A percentile compares a stretch with the other conserved stretches of the same genome.
Evolutionary conservation across 2,329 filamentous ascomycete genomes (phyloP).

Genomic region (Arthrobotrys entomopaga): DNA sequence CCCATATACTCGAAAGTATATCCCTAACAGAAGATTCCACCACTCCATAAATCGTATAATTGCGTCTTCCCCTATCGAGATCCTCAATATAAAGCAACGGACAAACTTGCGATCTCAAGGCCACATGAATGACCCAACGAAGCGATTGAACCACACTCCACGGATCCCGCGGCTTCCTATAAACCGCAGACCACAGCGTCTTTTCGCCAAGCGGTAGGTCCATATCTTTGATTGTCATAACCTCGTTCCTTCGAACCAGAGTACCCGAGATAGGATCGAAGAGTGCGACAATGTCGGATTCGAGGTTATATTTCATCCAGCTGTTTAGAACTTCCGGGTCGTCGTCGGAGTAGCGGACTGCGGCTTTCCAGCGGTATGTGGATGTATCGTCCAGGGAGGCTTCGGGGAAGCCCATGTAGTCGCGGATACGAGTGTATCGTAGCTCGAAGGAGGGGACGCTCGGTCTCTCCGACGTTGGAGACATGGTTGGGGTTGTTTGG

Average conservation of each 20-base stretch:
- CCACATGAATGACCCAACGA: conserved; percentile 15
- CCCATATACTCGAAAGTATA: background rate
- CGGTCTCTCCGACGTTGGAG: conserved; percentile 9
- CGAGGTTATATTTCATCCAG: conserved; percentile 29
- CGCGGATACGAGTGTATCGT: conserved; percentile 34
- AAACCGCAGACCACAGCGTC: conserved; percentile 26
- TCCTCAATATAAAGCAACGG: conserved; percentile 32
- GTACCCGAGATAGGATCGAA: conserved; percentile 21
- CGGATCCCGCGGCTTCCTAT: conserved; percentile 10
- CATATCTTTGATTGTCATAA: conserved; percentile 31
- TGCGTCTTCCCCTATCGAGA: conserved; percentile 26
- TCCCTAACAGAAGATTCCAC: conserved; percentile 10
- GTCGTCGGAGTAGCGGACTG: conserved; percentile 28
- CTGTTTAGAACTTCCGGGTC: conserved; percentile 21
- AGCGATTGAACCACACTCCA: conserved; percentile 12
- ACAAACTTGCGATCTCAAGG: conserved; percentile 4
- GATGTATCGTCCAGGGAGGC: conserved; percentile 23
- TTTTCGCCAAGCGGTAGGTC: conserved; percentile 16
- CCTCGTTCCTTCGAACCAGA: conserved; percentile 16
- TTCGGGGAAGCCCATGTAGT: conserved; percentile 36
- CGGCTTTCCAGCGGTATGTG: conserved; percentile 17
- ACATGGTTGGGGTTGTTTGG: background rate
- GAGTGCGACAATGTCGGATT: conserved; percentile 25
- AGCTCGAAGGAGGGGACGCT: conserved; percentile 27
- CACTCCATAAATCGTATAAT: conserved; percentile 23